Percentiles rank a stretch among this genome's conserved stretches.
phyloP scores from a whole-genome alignment of 176 grass and related monocot genomes.

The Phyllostachys edulis region DNA sequence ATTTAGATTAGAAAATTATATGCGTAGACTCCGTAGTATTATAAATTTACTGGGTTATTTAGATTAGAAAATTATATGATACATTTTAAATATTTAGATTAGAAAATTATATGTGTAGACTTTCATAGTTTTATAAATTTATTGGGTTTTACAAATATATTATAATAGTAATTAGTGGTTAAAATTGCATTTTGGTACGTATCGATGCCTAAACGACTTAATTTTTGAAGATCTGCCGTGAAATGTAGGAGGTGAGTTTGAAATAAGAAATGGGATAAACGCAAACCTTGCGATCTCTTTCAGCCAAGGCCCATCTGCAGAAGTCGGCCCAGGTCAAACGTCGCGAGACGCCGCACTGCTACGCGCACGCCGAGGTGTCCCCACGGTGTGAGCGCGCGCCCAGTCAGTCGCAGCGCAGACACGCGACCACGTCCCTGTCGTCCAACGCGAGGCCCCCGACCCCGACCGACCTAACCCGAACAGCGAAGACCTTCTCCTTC shows the following conservation, averaged over 20 bases:
- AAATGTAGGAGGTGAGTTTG: neutral
- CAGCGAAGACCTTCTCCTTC: conserved; percentile 22
- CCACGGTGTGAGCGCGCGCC: neutral
- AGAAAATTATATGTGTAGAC: too few relatives aligned
- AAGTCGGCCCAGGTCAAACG: neutral
- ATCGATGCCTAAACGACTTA: too few relatives aligned
- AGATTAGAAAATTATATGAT: too few relatives aligned
- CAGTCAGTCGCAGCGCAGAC: conserved; percentile 5
- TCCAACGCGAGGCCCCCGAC: neutral
- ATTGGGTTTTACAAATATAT: too few relatives aligned
- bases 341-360: neutral
- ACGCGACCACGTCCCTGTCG: conserved; percentile 32
- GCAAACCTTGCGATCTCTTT: neutral
- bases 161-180: too few relatives aligned
- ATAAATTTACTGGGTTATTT: too few relatives aligned
- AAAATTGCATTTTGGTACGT: too few relatives aligned
- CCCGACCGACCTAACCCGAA: conserved; percentile 27
- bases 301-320: neutral
- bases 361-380: neutral
- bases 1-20: too few relatives aligned
- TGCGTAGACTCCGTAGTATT: too few relatives aligned
- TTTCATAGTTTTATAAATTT: too few relatives aligned
- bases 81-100: too few relatives aligned
- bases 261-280: neutral
- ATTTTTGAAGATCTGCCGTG: too few relatives aligned